Evolutionary conservation across 306 rosid species (phyloP).

Genomic region (Herpetospermum pedunculosum): DNA sequence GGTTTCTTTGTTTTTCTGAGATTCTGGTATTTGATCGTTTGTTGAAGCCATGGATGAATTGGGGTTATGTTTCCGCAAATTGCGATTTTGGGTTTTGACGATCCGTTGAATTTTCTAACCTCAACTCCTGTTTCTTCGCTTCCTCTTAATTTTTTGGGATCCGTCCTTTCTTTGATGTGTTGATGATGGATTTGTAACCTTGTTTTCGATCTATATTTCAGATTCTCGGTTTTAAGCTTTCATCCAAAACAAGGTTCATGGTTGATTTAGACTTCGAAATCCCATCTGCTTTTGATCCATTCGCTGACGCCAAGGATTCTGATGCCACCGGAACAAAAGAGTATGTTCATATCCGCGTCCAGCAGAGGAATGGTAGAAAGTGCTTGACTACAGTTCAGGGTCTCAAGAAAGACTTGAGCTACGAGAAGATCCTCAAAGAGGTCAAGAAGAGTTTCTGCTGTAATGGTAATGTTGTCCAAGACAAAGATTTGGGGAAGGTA

Average conservation of each 20-base stretch:
- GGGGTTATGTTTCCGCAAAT: not conserved
- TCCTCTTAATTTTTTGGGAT: no score
- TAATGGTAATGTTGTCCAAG: constrained; percentile 93
- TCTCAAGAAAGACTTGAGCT: constrained; percentile 54
- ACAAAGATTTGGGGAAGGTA: constrained; percentile 71
- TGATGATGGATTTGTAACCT: no score
- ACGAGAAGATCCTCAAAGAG: constrained; percentile 77
- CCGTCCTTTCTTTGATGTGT: no score
- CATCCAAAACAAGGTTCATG: constrained; percentile 45
- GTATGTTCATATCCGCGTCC: constrained; percentile 76
- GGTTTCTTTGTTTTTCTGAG: not conserved
- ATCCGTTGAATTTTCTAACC: not conserved
- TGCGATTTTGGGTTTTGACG: not conserved
- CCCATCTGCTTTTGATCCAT: constrained; percentile 59
- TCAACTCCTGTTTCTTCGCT: not conserved
- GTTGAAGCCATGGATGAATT: not conserved
- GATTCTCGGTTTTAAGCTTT: not conserved
- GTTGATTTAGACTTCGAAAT: constrained; percentile 49
- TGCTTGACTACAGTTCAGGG: constrained; percentile 86
- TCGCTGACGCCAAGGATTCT: constrained; percentile 53
- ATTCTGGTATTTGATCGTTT: not conserved
- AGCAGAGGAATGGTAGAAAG: constrained; percentile 83
- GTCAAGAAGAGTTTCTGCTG: constrained; percentile 79
- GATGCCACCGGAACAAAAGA: constrained; percentile 63
- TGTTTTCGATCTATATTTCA: not conserved